Conservation (phyloP, 192 early-diverging fungal species). For the Linnemannia schmuckeri region DNA sequence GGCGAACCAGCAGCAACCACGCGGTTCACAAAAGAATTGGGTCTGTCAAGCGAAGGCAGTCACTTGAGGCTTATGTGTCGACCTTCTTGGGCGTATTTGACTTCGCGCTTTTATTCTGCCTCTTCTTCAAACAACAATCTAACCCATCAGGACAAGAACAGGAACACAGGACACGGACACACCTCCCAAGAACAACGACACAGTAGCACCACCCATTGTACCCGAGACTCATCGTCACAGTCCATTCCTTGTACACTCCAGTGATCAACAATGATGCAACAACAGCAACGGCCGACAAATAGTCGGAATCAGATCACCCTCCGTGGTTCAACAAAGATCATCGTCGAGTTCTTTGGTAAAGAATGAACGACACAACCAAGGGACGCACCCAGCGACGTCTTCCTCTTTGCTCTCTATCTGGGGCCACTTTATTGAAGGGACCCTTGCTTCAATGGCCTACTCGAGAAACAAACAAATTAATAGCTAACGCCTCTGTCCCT, state of each 20-base stretch:
- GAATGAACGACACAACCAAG: constrained; percentile 16
- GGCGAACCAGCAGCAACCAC: neutral
- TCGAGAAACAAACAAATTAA: neutral
- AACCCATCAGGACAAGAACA: too few relatives aligned
- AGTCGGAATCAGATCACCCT: constrained; percentile 76
- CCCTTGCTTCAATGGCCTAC: neutral
- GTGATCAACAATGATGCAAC: constrained; percentile 38
- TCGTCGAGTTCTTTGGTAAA: constrained; percentile 92
- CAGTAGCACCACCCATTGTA: neutral
- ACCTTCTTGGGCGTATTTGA: too few relatives aligned
- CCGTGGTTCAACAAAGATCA: constrained; percentile 85
- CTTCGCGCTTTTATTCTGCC: too few relatives aligned
- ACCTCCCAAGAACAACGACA: neutral
- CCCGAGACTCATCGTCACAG: neutral
- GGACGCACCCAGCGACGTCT: neutral
- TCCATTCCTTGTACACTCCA: neutral
- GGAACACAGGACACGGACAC: constrained; percentile 2
- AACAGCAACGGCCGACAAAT: constrained; percentile 44
- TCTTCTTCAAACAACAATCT: too few relatives aligned
- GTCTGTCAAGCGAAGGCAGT: neutral
- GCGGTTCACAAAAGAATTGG: neutral
- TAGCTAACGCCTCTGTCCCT: neutral
- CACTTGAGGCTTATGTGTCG: neutral
- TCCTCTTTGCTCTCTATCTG: neutral
- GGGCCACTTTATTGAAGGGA: too few relatives aligned